phyloP scores from a whole-genome alignment of 345 rosid species.

The Mallotus nudiflorus region DNA sequence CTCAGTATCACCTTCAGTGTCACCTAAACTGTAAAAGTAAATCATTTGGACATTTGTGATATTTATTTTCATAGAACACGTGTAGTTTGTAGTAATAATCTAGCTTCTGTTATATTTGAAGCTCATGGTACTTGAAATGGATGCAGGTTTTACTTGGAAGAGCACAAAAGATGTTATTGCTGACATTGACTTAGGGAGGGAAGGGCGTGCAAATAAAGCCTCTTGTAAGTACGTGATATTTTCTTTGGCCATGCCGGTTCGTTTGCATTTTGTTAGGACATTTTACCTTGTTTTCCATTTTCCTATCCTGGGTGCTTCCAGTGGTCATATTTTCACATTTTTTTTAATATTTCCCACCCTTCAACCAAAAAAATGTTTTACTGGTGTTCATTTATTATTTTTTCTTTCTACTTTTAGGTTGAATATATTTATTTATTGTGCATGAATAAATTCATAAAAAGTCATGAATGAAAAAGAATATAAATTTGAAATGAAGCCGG shows the following conservation, averaged over 20 bases:
- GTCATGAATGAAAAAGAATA: not conserved
- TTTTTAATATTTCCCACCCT: too few relatives aligned
- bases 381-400: not conserved
- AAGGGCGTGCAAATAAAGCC: conserved; percentile 59
- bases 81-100: not conserved
- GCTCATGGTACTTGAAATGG: conserved; percentile 6
- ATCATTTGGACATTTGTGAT: not conserved
- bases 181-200: conserved; percentile 77
- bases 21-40: not conserved
- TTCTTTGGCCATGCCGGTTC: conserved; percentile 1
- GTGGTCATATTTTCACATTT: not conserved
- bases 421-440: not conserved
- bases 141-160: conserved; percentile 77
- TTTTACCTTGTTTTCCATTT: not conserved
- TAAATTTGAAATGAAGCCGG: not conserved
- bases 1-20: too few relatives aligned
- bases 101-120: not conserved
- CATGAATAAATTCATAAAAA: not conserved
- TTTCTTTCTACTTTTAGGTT: not conserved
- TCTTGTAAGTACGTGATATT: conserved; percentile 75
- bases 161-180: conserved; percentile 60
- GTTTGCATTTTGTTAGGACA: not conserved
- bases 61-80: not conserved
- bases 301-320: not conserved
- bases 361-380: too few relatives aligned